These are phyloP conservation scores for Emydomyces testavorans DNA, from an alignment of 2,329 filamentous ascomycete species.

Conservation along the genomic window DNA sequence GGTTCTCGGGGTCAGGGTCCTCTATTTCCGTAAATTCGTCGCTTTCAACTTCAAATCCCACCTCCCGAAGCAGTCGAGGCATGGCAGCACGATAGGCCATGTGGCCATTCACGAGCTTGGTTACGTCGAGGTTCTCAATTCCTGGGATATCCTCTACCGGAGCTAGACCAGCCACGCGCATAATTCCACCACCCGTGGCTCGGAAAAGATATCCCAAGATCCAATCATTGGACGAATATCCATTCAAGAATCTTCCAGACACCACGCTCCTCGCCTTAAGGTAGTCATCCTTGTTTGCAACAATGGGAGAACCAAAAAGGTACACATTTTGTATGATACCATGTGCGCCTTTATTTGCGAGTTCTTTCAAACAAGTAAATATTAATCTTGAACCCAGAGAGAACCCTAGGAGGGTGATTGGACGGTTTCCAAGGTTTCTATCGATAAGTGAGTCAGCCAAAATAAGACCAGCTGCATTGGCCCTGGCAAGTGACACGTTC, in stretches of 20 bases:
- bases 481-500: conserved; percentile 89
- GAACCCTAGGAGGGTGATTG: conserved; percentile 88
- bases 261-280: conserved; percentile 70
- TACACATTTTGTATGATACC: conserved; percentile 92
- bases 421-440: conserved; percentile 77
- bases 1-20: conserved; percentile 91
- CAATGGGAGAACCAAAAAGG: conserved; percentile 81
- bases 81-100: conserved; percentile 95
- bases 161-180: conserved; percentile 72
- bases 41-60: conserved; percentile 81
- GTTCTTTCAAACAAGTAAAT: conserved; percentile 78
- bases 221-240: conserved; percentile 92
- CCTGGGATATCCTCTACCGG: conserved; percentile 64
- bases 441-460: conserved; percentile 89
- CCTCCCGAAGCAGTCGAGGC: conserved; percentile 73
- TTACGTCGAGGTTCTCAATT: conserved; percentile 82
- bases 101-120: conserved; percentile 73
- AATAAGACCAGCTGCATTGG: conserved; percentile 78
- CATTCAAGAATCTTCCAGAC: conserved; percentile 86
- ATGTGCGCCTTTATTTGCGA: conserved; percentile 69
- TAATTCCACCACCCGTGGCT: conserved; percentile 82
- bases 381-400: conserved; percentile 87
- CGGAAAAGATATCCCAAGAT: conserved; percentile 93
- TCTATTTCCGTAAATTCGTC: conserved; percentile 96
- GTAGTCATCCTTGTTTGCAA: conserved; percentile 86